These are phyloP conservation scores for Termitomyces sp. DNA, from an alignment of 768 basidiomycete species.

Conservation along the genomic window DNA sequence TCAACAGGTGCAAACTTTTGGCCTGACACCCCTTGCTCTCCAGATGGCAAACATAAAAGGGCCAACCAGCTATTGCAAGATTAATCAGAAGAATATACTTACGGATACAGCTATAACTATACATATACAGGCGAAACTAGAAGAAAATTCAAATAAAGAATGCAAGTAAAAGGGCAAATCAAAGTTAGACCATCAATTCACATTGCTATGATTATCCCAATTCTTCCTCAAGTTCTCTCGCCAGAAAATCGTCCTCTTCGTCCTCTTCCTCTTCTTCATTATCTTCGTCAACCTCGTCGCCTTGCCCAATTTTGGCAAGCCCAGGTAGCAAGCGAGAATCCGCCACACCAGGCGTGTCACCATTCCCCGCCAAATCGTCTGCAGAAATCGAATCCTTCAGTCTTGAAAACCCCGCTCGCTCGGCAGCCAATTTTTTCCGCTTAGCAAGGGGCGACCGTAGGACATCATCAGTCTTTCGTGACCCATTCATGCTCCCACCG, in stretches of 20 bases:
- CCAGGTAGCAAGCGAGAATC: constrained; percentile 9
- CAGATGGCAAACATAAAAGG: no score
- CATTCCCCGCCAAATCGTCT: constrained; percentile 34
- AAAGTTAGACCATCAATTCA: background rate
- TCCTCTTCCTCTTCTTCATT: constrained; percentile 47
- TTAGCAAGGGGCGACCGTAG: constrained; percentile 72
- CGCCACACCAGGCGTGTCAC: constrained; percentile 13
- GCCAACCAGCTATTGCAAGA: background rate
- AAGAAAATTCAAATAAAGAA: background rate
- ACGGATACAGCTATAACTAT: background rate
- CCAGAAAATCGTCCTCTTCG: constrained; percentile 74
- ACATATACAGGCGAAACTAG: background rate
- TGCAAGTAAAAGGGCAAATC: background rate
- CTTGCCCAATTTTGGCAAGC: constrained; percentile 23
- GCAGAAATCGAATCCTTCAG: constrained; percentile 64
- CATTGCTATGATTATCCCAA: constrained; percentile 47
- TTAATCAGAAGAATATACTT: background rate
- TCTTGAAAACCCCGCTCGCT: constrained; percentile 58
- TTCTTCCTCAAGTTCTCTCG: constrained; percentile 73
- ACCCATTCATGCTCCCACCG: constrained; percentile 29
- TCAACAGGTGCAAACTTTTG: no score
- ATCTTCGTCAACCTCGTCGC: constrained; percentile 37
- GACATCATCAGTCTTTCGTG: constrained; percentile 27
- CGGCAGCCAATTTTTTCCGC: constrained; percentile 69
- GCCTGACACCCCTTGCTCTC: no score